Evolutionary conservation across 768 basidiomycete genomes (phyloP).

Genomic region (Panaeolus papilionaceus): DNA sequence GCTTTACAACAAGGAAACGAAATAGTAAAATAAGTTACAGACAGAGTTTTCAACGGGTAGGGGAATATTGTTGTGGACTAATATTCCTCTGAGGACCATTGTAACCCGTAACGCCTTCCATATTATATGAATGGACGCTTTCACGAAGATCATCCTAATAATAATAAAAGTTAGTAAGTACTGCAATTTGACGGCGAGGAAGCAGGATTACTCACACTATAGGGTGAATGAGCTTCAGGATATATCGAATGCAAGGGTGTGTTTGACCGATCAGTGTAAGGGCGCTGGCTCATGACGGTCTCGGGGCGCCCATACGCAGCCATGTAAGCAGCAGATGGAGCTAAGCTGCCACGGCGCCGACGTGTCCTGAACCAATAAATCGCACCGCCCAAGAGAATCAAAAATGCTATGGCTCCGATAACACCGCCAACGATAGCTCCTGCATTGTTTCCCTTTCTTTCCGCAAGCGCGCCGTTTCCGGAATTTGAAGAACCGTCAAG

Average conservation of each 20-base stretch:
- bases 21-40: neutral
- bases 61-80: neutral
- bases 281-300: slow-evolving; percentile 16
- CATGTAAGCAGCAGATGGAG: slow-evolving; percentile 32
- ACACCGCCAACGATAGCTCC: slow-evolving; percentile 31
- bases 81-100: slow-evolving; percentile 3
- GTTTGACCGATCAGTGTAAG: neutral
- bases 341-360: slow-evolving; percentile 29
- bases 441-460: slow-evolving; percentile 18
- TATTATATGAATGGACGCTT: slow-evolving; percentile 3
- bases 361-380: slow-evolving; percentile 27
- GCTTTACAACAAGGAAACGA: neutral
- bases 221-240: neutral
- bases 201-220: neutral
- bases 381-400: slow-evolving; percentile 24
- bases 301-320: slow-evolving; percentile 24
- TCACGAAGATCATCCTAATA: neutral
- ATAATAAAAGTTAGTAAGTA: neutral
- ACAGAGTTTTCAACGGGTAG: neutral
- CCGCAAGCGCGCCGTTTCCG: neutral
- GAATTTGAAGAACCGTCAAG: neutral
- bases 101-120: neutral
- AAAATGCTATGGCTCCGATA: slow-evolving; percentile 24
- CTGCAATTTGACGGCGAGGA: neutral
- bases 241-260: slow-evolving; percentile 1